phyloP scores from a whole-genome alignment of 352 stramenopile species.

The Globisporangium paddicum region DNA sequence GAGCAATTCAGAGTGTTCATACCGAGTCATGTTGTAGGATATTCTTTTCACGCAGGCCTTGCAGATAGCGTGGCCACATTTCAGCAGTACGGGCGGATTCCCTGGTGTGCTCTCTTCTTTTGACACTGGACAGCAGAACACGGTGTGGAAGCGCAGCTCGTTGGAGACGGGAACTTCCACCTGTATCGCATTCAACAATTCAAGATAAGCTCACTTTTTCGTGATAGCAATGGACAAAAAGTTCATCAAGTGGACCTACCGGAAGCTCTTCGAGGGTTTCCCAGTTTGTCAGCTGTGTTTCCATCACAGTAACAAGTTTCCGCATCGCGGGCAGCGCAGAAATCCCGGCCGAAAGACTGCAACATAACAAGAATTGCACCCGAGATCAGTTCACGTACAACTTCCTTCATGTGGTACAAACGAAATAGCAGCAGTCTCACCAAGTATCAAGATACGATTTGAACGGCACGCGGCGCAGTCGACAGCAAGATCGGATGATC shows the following conservation, averaged over 20 bases:
- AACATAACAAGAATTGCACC: conserved; percentile 13
- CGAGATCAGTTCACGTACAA: neutral
- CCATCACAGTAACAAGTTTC: conserved; percentile 79
- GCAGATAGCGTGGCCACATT: conserved; percentile 85
- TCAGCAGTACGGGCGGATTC: conserved; percentile 83
- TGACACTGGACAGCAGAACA: conserved; percentile 85
- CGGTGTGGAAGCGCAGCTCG: conserved; percentile 80
- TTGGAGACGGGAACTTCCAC: conserved; percentile 78
- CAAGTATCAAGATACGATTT: conserved; percentile 72
- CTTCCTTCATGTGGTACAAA: neutral
- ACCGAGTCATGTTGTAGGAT: conserved; percentile 77
- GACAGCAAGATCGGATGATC: conserved; percentile 70
- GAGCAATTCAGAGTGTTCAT: conserved; percentile 1
- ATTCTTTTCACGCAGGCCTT: conserved; percentile 77
- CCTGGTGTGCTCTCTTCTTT: conserved; percentile 83
- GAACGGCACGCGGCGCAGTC: conserved; percentile 61
- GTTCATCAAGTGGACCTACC: conserved; percentile 18
- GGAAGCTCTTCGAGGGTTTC: conserved; percentile 65
- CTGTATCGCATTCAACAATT: conserved; percentile 12
- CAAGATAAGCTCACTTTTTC: neutral
- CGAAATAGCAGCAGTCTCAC: conserved; percentile 22
- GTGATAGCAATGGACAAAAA: neutral
- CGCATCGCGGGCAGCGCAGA: conserved; percentile 67
- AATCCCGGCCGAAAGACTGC: conserved; percentile 66
- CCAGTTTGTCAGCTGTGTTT: conserved; percentile 76